Percentiles rank a stretch among this genome's conserved stretches.
These are phyloP conservation scores for Galerina marginata DNA, from an alignment of 768 basidiomycete genomes.

Conservation along the genomic window DNA sequence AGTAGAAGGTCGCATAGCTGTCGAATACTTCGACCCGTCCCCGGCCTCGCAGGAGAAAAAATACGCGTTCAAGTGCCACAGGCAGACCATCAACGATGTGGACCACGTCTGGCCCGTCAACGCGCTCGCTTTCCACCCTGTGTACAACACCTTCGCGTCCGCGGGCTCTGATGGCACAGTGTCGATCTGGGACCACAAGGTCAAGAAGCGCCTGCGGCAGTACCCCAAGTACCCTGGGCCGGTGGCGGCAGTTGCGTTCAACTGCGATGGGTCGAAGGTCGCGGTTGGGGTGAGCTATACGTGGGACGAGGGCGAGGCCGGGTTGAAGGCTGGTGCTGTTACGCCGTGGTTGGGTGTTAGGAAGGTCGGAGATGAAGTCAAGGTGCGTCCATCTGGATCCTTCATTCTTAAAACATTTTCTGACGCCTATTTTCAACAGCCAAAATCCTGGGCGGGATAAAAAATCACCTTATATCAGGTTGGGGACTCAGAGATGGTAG, in stretches of 20 bases:
- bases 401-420: not conserved
- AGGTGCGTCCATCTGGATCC: slow-evolving; percentile 34
- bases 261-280: slow-evolving; percentile 79
- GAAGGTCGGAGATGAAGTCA: slow-evolving; percentile 78
- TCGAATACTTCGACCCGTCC: slow-evolving; percentile 93
- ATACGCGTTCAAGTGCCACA: slow-evolving; percentile 98
- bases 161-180: slow-evolving; percentile 94
- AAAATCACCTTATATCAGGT: not conserved
- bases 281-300: slow-evolving; percentile 89
- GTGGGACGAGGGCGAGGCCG: slow-evolving; percentile 87
- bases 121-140: slow-evolving; percentile 91
- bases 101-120: slow-evolving; percentile 99
- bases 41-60: slow-evolving; percentile 78
- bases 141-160: slow-evolving; percentile 93
- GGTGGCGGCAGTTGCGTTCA: slow-evolving; percentile 84
- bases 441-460: slow-evolving; percentile 20
- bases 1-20: slow-evolving; percentile 95
- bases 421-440: slow-evolving; percentile 4
- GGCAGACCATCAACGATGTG: slow-evolving; percentile 86
- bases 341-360: slow-evolving; percentile 65
- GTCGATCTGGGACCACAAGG: slow-evolving; percentile 96
- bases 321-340: slow-evolving; percentile 63
- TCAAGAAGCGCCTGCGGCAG: slow-evolving; percentile 93
- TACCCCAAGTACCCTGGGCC: slow-evolving; percentile 79
- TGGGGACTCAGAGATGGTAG: slow-evolving; percentile 1